Base-by-base conservation (phyloP, 805 yeast species). In the Starmerella vitae region DNA sequence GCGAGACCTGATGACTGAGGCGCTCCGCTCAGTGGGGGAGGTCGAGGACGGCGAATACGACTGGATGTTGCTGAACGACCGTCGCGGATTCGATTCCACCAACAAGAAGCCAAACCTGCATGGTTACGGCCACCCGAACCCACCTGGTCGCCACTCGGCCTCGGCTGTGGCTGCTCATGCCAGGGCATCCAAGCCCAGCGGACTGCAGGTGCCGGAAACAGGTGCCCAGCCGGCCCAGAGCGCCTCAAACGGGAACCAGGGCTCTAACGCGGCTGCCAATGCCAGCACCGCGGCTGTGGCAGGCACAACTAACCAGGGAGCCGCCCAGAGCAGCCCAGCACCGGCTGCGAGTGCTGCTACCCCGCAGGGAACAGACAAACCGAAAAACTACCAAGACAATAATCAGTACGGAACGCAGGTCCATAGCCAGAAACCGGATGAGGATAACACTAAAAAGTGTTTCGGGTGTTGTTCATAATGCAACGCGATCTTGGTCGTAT, bases 11-110 rank as follows among this genome's bases (percentile, higher is more conserved):
- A 68, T 91, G 68, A 71, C 83, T 47, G 75, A 82, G 44, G 91
- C 85, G 0, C 63, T 91, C 45, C 76, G 74, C 36, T 76, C 78
- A 25, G 67, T 78, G 37, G 79, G 76, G 36, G 82, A 76, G 45
- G 60, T 60, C 27, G 79, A 76, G 37, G 96, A 91, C 61, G 93
- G 82, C 33, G 86, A 82, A 54, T 91, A 85, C 61, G 98, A 91
- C 65, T 91, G 98, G 98, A 83, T 85, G 94, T 81, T 79, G 53
- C 68, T 91, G 51, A 91, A 91, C 58, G 83, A 81, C 41, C 97
- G 97, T 44, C 76, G 78, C 59, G 97, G 97, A 38, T 88, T 95
- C 94, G 97, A 91, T 62, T 72, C 82, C 15, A 74, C 79, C 46
- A 85, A 85, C 62, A 85, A 84, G 59, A 86, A 86, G 61, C 93